Evolutionary conservation across 1,284 basidiomycete genomes (phyloP).

Genomic region (Schizophyllum amplum): DNA sequence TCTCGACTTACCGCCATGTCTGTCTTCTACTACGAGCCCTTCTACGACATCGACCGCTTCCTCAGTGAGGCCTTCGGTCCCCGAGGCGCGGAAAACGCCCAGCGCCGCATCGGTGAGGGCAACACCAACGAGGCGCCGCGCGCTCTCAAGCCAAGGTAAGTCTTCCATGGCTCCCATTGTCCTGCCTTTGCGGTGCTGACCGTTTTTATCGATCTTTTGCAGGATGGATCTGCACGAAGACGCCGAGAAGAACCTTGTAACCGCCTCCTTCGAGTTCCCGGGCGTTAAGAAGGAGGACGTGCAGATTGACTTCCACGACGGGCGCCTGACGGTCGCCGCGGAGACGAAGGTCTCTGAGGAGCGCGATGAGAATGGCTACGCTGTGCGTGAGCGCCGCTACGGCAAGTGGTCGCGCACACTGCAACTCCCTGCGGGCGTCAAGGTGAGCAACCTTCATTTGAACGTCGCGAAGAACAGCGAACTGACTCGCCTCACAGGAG

Average conservation of each 20-base stretch:
- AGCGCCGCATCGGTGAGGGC: background rate
- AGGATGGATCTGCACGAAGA: conserved; percentile 26
- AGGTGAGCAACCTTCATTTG: conserved; percentile 18
- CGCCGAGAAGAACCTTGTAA: conserved; percentile 26
- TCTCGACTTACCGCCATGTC: conserved; percentile 10
- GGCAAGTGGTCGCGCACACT: conserved; percentile 30
- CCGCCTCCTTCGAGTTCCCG: conserved; percentile 35
- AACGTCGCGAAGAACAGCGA: too few relatives aligned
- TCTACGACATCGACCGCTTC: conserved; percentile 23
- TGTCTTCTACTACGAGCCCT: conserved; percentile 22
- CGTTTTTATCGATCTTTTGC: conserved; percentile 5
- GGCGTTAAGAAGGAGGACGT: conserved; percentile 33
- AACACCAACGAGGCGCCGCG: background rate
- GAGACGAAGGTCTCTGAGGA: conserved; percentile 20
- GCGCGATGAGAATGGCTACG: conserved; percentile 23
- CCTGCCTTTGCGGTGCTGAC: background rate
- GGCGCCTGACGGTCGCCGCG: conserved; percentile 29
- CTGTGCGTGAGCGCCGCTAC: conserved; percentile 27
- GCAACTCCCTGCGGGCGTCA: conserved; percentile 29
- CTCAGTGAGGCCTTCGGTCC: conserved; percentile 19
- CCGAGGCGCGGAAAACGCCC: conserved; percentile 6
- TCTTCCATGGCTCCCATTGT: background rate
- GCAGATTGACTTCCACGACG: conserved; percentile 28
- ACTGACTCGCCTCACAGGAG: conserved; percentile 6
- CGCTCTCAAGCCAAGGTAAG: conserved; percentile 16